Conservation (phyloP, 2,329 filamentous ascomycete genomes). For the Cladobotryum mycophilum region DNA sequence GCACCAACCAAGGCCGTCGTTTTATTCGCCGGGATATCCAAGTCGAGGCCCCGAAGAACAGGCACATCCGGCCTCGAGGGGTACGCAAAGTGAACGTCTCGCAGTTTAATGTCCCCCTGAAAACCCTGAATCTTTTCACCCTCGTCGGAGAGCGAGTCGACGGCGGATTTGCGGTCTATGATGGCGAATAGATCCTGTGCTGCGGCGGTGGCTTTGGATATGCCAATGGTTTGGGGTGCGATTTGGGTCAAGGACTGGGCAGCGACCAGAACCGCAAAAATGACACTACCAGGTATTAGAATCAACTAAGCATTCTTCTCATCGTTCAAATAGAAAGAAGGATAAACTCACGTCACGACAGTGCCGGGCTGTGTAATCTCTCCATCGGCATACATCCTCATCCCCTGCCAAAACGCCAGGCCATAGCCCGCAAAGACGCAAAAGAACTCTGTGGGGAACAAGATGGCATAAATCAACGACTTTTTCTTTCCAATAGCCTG, state of each 20-base stretch:
- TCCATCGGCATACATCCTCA: slow-evolving; percentile 38
- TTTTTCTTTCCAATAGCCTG: slow-evolving; percentile 36
- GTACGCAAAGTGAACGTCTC: slow-evolving; percentile 47
- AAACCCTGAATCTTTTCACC: slow-evolving; percentile 27
- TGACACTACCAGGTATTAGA: slow-evolving; percentile 24
- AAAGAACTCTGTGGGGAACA: slow-evolving; percentile 42
- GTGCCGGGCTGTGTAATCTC: slow-evolving; percentile 40
- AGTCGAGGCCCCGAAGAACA: slow-evolving; percentile 36
- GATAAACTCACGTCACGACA: slow-evolving; percentile 37
- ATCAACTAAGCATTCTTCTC: background rate
- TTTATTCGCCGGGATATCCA: slow-evolving; percentile 39
- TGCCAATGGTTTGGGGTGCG: slow-evolving; percentile 39
- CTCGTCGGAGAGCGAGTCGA: slow-evolving; percentile 36
- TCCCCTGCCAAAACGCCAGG: slow-evolving; percentile 47
- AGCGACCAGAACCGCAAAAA: slow-evolving; percentile 42
- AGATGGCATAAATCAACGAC: slow-evolving; percentile 34
- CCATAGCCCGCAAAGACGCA: slow-evolving; percentile 42
- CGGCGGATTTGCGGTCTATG: slow-evolving; percentile 38
- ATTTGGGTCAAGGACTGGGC: slow-evolving; percentile 40
- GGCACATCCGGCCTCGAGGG: slow-evolving; percentile 47
- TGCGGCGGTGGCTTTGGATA: slow-evolving; percentile 41
- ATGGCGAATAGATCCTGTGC: slow-evolving; percentile 41
- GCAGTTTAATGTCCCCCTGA: slow-evolving; percentile 41
- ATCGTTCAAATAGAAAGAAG: slow-evolving; percentile 21
- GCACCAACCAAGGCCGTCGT: slow-evolving; percentile 51